Conservation (phyloP, 192 early-diverging fungal species). For the Entomortierella chlamydospora region DNA sequence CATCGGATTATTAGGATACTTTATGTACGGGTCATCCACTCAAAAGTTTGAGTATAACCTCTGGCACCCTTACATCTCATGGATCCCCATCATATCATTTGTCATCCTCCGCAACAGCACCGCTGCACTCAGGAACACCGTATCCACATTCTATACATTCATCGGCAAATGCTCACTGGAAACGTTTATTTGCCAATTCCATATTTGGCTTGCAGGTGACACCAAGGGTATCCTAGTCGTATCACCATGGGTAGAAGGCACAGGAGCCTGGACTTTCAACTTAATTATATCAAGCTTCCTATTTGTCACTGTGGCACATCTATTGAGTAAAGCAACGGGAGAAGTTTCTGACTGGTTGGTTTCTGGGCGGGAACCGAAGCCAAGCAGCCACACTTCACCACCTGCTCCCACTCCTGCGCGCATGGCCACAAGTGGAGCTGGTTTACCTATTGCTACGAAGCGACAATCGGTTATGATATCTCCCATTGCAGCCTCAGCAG, state of each 20-base stretch:
- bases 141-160: constrained; percentile 65
- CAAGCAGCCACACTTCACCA: neutral
- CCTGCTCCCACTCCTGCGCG: neutral
- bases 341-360: constrained; percentile 44
- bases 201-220: constrained; percentile 81
- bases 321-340: constrained; percentile 62
- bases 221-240: constrained; percentile 78
- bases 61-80: constrained; percentile 75
- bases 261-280: constrained; percentile 64
- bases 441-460: constrained; percentile 4
- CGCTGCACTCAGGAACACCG: constrained; percentile 59
- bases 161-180: constrained; percentile 77
- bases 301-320: constrained; percentile 62
- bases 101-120: constrained; percentile 76
- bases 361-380: constrained; percentile 35
- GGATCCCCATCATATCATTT: constrained; percentile 70
- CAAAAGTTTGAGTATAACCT: constrained; percentile 74
- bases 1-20: constrained; percentile 63
- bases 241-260: constrained; percentile 52
- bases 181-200: constrained; percentile 84
- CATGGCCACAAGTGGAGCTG: neutral
- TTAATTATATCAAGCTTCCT: constrained; percentile 56
- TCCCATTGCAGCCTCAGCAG: constrained; percentile 30
- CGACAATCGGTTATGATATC: constrained; percentile 18
- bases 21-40: constrained; percentile 60